Percentiles rank a stretch among this genome's conserved stretches.
Conservation (phyloP, 1,284 basidiomycete species). For the Marasmius oreades region DNA sequence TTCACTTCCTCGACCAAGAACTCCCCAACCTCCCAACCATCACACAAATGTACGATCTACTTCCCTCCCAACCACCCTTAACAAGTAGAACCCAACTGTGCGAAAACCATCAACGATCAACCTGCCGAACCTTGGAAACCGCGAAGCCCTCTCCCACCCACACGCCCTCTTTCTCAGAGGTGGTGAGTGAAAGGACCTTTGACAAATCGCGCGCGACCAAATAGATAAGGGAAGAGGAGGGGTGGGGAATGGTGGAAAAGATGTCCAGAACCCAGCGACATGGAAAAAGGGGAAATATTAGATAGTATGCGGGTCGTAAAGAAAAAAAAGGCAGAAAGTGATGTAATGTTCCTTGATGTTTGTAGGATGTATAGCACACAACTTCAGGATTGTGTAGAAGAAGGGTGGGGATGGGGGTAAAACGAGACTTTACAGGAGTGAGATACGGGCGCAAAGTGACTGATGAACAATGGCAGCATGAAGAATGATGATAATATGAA, state of each 20-base stretch:
- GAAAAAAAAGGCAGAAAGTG: slow-evolving; percentile 8
- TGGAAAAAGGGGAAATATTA: slow-evolving; percentile 14
- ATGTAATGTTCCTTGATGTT: neutral
- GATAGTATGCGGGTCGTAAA: slow-evolving; percentile 11
- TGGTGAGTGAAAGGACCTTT: slow-evolving; percentile 62
- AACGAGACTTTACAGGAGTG: neutral
- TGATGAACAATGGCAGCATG: slow-evolving; percentile 14
- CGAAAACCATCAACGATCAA: neutral
- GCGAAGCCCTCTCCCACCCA: slow-evolving; percentile 69
- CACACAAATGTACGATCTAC: neutral
- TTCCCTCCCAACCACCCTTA: neutral
- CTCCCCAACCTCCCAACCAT: neutral
- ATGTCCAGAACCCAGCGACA: slow-evolving; percentile 20
- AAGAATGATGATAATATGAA: slow-evolving; percentile 13
- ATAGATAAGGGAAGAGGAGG: slow-evolving; percentile 22
- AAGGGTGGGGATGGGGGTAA: slow-evolving; percentile 1
- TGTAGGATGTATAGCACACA: slow-evolving; percentile 3
- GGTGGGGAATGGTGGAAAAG: slow-evolving; percentile 18
- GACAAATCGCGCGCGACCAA: slow-evolving; percentile 19
- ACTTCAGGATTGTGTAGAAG: neutral
- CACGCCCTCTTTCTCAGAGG: slow-evolving; percentile 54
- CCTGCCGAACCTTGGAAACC: slow-evolving; percentile 17
- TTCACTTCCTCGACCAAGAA: neutral
- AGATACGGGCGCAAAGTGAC: slow-evolving; percentile 31
- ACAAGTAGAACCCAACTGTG: neutral